Base-by-base conservation (phyloP, 2,329 filamentous ascomycete genomes). In the Pyrenochaeta sp. region DNA sequence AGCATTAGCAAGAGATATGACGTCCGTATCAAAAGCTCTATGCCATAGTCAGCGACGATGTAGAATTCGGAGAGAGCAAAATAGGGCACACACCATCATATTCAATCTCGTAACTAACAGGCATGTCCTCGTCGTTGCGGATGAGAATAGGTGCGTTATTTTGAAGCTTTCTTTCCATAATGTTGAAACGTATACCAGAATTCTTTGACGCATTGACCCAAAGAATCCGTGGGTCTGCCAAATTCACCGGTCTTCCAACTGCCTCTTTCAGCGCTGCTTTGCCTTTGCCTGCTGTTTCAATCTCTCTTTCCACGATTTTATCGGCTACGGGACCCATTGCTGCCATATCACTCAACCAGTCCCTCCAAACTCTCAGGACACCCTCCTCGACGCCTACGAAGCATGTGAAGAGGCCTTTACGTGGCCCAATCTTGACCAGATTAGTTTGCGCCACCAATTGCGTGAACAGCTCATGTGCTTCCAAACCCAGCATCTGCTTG, bases 401-500 rank as follows among this genome's bases (percentile, higher is more conserved):
- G 66, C 83, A 87, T 47, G 85, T 77, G 60, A 91, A 88, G 0
- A 90, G 71, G 3, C 86, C 87, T 18, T 79, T 81, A 23, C 80
- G 81, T 1, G 86, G 83, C 1, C 87, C 85, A 27, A 86, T 78
- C 68, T 88, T 88, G 55, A 91, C 87, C 32, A 96, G 75, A 66
- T 87, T 90, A 7, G 85, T 85, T 20, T 85, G 80, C 4, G 86
- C 83, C 68, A 88, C 89, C 10, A 95, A 81, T 74, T 95, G 90
- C 1, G 88, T 87, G 69, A 94, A 93, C 15, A 87, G 77, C 74
- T 92, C 90, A 56, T 86, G 83, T 1, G 83, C 83, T 60, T 93
- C 90, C 1, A 95, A 78, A 40, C 81, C 79, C 36, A 94, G 71
- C 7, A 83, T 83, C 53, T 90, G 84, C 12, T 78, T 82, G 1